A percentile compares a stretch with the other conserved stretches of the same genome.
Evolutionary conservation across 2,329 filamentous ascomycete genomes (phyloP).

Genomic region (Colletotrichum abscissum): DNA sequence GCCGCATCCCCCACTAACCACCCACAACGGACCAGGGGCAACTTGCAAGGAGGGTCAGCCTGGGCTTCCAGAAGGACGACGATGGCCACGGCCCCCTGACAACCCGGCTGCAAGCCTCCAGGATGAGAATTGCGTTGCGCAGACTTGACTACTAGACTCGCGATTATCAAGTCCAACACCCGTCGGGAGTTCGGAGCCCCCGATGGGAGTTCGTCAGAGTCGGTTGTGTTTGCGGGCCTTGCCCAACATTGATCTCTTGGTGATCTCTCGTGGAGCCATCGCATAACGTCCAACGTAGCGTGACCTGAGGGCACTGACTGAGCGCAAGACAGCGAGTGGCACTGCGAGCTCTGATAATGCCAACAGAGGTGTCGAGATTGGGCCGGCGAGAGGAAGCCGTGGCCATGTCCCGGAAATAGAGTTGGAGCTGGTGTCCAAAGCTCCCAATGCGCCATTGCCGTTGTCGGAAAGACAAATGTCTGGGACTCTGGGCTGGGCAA

Average conservation of each 20-base stretch:
- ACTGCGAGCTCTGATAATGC: neutral
- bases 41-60: neutral
- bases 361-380: neutral
- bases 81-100: conserved; percentile 8
- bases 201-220: conserved; percentile 1
- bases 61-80: conserved; percentile 30
- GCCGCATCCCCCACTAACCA: neutral
- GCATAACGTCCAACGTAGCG: conserved; percentile 22
- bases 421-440: conserved; percentile 35
- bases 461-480: conserved; percentile 8
- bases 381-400: neutral
- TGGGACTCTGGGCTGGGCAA: conserved; percentile 3
- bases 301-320: conserved; percentile 21
- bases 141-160: neutral
- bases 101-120: neutral
- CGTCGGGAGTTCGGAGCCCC: neutral
- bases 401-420: conserved; percentile 15
- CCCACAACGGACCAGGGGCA: conserved; percentile 25
- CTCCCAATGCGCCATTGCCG: conserved; percentile 21
- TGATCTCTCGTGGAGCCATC: neutral
- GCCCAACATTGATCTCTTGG: neutral
- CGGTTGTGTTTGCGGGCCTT: neutral
- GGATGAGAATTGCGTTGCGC: neutral
- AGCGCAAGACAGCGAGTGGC: neutral
- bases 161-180: neutral